A percentile compares a stretch with the other conserved stretches of the same genome.
phyloP scores from a whole-genome alignment of 345 rosid species.

The Odontarrhena argentea region DNA sequence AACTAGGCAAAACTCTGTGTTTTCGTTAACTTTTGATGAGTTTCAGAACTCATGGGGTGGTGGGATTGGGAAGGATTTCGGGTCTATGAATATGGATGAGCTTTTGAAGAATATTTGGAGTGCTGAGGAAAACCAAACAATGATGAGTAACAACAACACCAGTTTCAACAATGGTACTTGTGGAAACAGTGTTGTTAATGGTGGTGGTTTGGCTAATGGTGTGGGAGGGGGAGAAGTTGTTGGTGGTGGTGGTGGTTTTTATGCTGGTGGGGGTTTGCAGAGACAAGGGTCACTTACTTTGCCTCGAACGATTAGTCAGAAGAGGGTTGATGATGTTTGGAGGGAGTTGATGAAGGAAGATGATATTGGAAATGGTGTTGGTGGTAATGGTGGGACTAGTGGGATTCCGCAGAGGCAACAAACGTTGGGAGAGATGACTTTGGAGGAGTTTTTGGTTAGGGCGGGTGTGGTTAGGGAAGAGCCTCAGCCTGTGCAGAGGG shows the following conservation, averaged over 20 bases:
- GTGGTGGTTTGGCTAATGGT: conserved; percentile 39
- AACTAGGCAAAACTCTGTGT: conserved; percentile 73
- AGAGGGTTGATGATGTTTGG: conserved; percentile 96
- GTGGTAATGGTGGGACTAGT: conserved; percentile 35
- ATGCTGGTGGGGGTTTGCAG: conserved; percentile 56
- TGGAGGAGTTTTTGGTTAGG: conserved; percentile 85
- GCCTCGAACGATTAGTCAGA: conserved; percentile 86
- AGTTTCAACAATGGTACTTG: conserved; percentile 5
- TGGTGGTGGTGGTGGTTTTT: conserved; percentile 37
- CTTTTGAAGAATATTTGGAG: conserved; percentile 80
- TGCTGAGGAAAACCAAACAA: conserved; percentile 68
- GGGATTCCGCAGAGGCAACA: conserved; percentile 75
- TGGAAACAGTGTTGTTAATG: conserved; percentile 10
- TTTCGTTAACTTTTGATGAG: conserved; percentile 86
- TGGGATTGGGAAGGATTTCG: conserved; percentile 85
- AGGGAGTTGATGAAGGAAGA: conserved; percentile 65
- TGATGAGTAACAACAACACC: conserved; percentile 30
- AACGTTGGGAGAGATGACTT: conserved; percentile 86
- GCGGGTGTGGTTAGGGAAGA: conserved; percentile 96
- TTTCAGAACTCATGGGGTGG: conserved; percentile 74
- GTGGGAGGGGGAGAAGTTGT: conserved; percentile 8
- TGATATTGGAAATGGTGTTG: conserved; percentile 44
- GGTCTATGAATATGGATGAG: conserved; percentile 99
- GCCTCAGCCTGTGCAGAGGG: conserved; percentile 45
- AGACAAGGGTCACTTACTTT: conserved; percentile 88